A percentile compares a stretch with the other conserved stretches of the same genome.
Conservation (phyloP, 441 rosid genomes). For the Syzygium syzygioides region DNA sequence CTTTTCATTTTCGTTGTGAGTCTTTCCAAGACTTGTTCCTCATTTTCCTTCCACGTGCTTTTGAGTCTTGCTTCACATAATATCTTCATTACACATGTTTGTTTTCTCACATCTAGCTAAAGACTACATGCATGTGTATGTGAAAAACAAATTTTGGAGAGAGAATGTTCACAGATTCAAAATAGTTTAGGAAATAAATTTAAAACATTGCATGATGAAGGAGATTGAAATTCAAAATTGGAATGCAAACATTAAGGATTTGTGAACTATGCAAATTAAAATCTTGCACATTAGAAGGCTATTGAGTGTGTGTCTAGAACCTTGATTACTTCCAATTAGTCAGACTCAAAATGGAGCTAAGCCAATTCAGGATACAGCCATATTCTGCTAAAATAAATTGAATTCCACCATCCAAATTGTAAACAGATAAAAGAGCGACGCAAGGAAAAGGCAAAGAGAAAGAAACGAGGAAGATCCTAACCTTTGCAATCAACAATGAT, state of each 20-base stretch:
- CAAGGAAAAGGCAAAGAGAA: background rate
- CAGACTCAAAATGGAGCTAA: background rate
- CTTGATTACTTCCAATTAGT: background rate
- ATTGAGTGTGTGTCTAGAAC: background rate
- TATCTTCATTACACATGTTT: background rate
- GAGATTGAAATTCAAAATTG: background rate
- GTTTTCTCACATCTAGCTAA: background rate
- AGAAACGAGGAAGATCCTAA: constrained; percentile 23
- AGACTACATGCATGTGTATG: background rate
- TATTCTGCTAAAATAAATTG: background rate
- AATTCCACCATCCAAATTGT: background rate
- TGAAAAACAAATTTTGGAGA: background rate
- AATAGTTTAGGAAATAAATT: background rate
- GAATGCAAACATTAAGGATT: background rate
- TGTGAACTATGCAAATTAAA: background rate
- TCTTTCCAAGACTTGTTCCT: background rate
- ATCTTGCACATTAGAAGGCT: background rate
- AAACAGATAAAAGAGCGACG: background rate
- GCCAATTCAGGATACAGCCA: background rate
- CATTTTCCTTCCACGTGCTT: background rate
- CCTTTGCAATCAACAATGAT: constrained; percentile 74
- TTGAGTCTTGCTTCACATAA: background rate
- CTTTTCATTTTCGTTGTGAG: background rate
- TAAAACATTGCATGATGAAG: background rate
- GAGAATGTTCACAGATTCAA: background rate